Evolutionary conservation across 164 flowering plant genomes (phyloP), one percentile per base, ranked within the genome.

Genomic region (Aristolochia fimbriata): DNA sequence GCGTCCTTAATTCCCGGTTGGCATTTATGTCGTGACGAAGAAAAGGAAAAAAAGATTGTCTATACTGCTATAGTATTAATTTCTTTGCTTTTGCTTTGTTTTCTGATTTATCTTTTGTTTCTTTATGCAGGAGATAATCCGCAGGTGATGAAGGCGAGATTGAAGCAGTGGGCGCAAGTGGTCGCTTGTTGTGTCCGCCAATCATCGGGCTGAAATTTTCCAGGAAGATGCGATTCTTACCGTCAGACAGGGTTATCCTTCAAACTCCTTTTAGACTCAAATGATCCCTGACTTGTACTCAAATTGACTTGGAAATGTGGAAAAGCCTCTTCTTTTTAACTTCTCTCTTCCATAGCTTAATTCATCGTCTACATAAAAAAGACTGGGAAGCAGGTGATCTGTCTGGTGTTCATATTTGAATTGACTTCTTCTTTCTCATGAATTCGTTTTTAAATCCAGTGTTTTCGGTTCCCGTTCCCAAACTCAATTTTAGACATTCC

Each of bases 121-220:
- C 31, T 11, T n/a, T 49, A 10, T 30, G 14, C 22, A 86, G 93
- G 86, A 46, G 86, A 83, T 24, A 80, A 79, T 74, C 85, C 89
- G 3, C 67, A 72, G 71, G 62, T 62, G 64, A 76, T 83, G 80
- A 89, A 86, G 82, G 72, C 85, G 55, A 83, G 81, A 68, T 60
- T 86, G 76, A 74, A 67, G 69, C 91, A 80, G 57, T 86, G 93
- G 96, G 93, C 96, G 0, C 87, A 81, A 64, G 80, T 80, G 62
- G 96, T 88, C 51, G 88, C 87, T 59, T 88, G 88, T 65, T 75
- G 82, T 37, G 82, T 86, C 55, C 76, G 78, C 27, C 85, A 81
- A 63, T 70, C 72, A 52, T 22, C 27, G n/a, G 55, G 61, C 49
- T 62, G 63, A 55, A 46, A 43, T 55, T 46, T n/a, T 48, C 27